phyloP scores from a whole-genome alignment of 2,329 filamentous ascomycete genomes.

The Fusarium sp. region DNA sequence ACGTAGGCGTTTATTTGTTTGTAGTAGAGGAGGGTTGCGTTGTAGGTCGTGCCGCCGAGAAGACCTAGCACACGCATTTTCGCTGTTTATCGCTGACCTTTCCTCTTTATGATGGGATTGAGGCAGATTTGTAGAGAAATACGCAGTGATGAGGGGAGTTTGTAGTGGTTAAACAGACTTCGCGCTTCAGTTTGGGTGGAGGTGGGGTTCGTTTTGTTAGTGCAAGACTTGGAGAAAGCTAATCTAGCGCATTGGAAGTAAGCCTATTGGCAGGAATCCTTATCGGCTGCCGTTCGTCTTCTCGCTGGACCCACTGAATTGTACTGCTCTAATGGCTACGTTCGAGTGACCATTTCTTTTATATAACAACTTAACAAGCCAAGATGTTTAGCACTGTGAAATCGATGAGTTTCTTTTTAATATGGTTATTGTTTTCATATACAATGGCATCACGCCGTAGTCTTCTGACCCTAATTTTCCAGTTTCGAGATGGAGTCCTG shows the following conservation, averaged over 20 bases:
- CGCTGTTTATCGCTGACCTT: rapidly evolving
- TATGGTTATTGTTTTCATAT: rapidly evolving
- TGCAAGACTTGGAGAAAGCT: neutral
- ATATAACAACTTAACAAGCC: no score
- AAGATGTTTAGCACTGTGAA: neutral
- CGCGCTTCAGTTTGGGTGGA: neutral
- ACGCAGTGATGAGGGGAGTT: neutral
- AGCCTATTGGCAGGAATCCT: neutral
- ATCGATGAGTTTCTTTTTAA: neutral
- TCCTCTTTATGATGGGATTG: no score
- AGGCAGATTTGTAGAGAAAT: neutral
- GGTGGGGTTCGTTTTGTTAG: neutral
- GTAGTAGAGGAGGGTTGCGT: neutral
- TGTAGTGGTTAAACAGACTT: neutral
- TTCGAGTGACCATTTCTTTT: neutral
- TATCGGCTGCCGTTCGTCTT: rapidly evolving
- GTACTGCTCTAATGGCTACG: neutral
- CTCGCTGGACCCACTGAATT: rapidly evolving
- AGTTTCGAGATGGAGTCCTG: rapidly evolving
- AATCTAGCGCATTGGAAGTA: rapidly evolving
- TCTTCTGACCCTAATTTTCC: rapidly evolving
- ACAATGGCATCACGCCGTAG: rapidly evolving
- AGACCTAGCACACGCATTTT: constrained; percentile 7
- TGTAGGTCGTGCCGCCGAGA: constrained; percentile 6
- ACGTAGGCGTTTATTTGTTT: constrained; percentile 8